Percentiles rank a stretch among this genome's conserved stretches.
These are phyloP conservation scores for Xylaria polymorpha DNA, from an alignment of 2,329 filamentous ascomycete species.

Conservation along the genomic window DNA sequence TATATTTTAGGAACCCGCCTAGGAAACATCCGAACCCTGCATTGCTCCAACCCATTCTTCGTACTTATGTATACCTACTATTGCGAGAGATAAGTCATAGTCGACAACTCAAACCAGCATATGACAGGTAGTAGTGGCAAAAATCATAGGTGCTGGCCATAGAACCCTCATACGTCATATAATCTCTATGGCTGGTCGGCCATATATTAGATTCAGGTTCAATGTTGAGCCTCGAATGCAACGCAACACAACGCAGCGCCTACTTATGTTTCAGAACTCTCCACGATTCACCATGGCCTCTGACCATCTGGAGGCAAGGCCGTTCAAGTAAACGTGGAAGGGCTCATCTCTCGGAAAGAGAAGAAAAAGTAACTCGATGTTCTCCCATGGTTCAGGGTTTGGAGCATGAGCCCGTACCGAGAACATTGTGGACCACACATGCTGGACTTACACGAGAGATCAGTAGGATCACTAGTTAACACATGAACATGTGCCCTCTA, in stretches of 20 bases:
- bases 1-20: conserved; percentile 13
- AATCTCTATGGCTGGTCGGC: not conserved
- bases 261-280: not conserved
- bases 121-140: conserved; percentile 20
- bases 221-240: not conserved
- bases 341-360: not conserved
- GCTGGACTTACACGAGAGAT: not conserved
- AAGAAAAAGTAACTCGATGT: not conserved
- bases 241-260: not conserved
- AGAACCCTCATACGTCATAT: not conserved
- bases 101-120: conserved; percentile 2
- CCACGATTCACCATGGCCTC: not conserved
- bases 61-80: not conserved
- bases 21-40: conserved; percentile 17
- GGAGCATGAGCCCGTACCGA: not conserved
- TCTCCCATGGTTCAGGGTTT: not conserved
- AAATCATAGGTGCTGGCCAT: conserved; percentile 3
- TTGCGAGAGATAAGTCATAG: not conserved
- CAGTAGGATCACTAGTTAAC: not conserved
- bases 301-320: not conserved
- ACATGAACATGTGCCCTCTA: not conserved
- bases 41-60: not conserved
- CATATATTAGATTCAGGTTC: not conserved
- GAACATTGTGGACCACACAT: not conserved
- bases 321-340: not conserved